Evolutionary conservation across 345 rosid genomes (phyloP), one percentile per base, ranked within the genome.

Genomic region (Stellera chamaejasme): DNA sequence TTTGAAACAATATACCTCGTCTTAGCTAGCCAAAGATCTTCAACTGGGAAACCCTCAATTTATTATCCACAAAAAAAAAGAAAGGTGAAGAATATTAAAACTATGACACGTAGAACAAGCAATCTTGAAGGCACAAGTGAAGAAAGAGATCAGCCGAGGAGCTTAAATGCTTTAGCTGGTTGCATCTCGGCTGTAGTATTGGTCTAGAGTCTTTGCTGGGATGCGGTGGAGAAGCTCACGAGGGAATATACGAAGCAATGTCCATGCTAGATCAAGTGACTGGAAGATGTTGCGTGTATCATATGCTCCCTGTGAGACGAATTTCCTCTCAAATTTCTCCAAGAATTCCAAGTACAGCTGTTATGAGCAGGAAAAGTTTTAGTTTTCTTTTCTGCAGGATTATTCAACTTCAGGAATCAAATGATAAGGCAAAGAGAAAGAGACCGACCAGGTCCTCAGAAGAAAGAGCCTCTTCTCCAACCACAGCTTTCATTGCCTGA

Each of bases 401-500:
- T 1, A 42, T 39, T 52, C 19, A n/a, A 41, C n/a, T 54, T 5
- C 13, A 50, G 10, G 12, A 54, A 50, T 43, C 15, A 55, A 25
- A 32, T 60, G 26, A 55, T 9, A 61, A n/a, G 25, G 41, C 14
- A 50, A 58, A 27, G 62, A 58, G 58, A 64, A 41, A 58, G 69
- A 48, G 39, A 54, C 58, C 55, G 55, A 90, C 97, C 98, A 91
- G 74, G 62, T 91, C 98, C 79, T 91, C 98, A 5, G 96, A 85
- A 58, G 96, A 91, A 60, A 91, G 96, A 26, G 98, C 98, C 85
- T 91, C 98, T 68, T 88, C 98, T 83, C 98, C 98, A 13, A 92
- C 98, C 72, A 92, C 98, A 54, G 96, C 96, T 75, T 92, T 85
- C 98, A 92, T 92, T 49, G 98, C 98, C 74, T 91, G 95, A 11